These are phyloP conservation scores for Teunomyces gatunensis DNA, from an alignment of 805 yeast species.

Conservation along the genomic window DNA sequence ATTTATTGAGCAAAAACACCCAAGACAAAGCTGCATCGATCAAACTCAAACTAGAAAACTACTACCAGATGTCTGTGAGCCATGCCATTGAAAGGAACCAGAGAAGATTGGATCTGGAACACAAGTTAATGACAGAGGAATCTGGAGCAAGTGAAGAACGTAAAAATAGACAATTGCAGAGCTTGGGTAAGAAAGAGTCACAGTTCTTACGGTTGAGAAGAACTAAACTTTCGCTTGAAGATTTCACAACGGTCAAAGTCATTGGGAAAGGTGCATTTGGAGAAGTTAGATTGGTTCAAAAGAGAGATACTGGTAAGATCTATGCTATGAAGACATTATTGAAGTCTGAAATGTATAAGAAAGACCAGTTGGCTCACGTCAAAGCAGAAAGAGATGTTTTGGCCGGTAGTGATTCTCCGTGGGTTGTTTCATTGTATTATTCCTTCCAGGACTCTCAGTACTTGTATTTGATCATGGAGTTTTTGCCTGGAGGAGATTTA, in stretches of 20 bases:
- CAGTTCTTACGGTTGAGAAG: constrained; percentile 81
- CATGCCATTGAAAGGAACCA: constrained; percentile 96
- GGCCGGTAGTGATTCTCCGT: constrained; percentile 84
- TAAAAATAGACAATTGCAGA: constrained; percentile 73
- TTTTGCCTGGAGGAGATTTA: constrained; percentile 75
- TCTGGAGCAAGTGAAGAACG: constrained; percentile 74
- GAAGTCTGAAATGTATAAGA: constrained; percentile 90
- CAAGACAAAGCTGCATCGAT: constrained; percentile 85
- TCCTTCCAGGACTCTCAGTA: constrained; percentile 79
- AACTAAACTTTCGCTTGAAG: constrained; percentile 78
- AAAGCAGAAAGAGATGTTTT: constrained; percentile 94
- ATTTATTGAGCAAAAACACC: constrained; percentile 63
- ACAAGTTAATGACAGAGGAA: constrained; percentile 62
- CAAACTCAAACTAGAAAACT: constrained; percentile 78
- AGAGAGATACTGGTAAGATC: constrained; percentile 85
- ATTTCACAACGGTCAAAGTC: constrained; percentile 84
- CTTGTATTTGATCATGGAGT: constrained; percentile 36
- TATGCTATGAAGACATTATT: constrained; percentile 92
- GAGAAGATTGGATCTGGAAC: constrained; percentile 82
- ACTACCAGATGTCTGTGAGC: constrained; percentile 77
- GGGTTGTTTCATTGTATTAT: constrained; percentile 82
- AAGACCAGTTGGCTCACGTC: constrained; percentile 92
- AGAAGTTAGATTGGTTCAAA: constrained; percentile 92
- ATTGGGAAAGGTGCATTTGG: constrained; percentile 98
- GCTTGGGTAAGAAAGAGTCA: constrained; percentile 85